Conservation (phyloP, 2,329 filamentous ascomycete genomes). For the Aspergillus sojae region DNA sequence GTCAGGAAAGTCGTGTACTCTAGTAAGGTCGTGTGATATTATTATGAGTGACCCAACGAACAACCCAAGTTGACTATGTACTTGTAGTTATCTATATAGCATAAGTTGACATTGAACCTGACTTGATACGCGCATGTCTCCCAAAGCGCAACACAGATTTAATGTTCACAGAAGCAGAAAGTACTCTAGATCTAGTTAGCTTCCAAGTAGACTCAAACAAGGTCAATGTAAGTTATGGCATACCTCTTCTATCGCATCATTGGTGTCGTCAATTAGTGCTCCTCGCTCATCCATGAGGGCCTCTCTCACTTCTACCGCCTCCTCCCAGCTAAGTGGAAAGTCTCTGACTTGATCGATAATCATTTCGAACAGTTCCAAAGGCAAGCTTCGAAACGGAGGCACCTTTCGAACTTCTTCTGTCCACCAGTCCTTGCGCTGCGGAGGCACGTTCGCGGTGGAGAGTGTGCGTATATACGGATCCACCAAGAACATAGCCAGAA, state of each 20-base stretch:
- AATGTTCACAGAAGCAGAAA: not conserved
- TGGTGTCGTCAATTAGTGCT: not conserved
- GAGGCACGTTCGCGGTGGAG: constrained; percentile 29
- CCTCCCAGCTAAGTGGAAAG: constrained; percentile 5
- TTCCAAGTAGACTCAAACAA: too few species aligned
- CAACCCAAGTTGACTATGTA: too few species aligned
- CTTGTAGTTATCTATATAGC: too few species aligned
- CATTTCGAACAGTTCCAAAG: not conserved
- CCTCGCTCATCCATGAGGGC: constrained; percentile 2
- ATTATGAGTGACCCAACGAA: too few species aligned
- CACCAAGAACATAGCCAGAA: constrained; percentile 30
- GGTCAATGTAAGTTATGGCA: not conserved
- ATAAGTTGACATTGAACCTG: not conserved
- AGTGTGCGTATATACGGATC: constrained; percentile 28
- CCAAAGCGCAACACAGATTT: too few species aligned
- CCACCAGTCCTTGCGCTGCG: constrained; percentile 16
- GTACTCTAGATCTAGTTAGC: not conserved
- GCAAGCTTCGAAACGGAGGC: not conserved
- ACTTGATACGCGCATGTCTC: too few species aligned
- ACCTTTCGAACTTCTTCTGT: constrained; percentile 5
- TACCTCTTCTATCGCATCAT: constrained; percentile 4
- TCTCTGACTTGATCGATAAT: not conserved
- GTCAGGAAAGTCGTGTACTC: too few species aligned
- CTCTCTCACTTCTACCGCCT: not conserved
- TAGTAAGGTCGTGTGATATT: too few species aligned